Evolutionary conservation across 257 asterid species (phyloP), one percentile per base, ranked within the genome.

Genomic region (Petrea volubilis): DNA sequence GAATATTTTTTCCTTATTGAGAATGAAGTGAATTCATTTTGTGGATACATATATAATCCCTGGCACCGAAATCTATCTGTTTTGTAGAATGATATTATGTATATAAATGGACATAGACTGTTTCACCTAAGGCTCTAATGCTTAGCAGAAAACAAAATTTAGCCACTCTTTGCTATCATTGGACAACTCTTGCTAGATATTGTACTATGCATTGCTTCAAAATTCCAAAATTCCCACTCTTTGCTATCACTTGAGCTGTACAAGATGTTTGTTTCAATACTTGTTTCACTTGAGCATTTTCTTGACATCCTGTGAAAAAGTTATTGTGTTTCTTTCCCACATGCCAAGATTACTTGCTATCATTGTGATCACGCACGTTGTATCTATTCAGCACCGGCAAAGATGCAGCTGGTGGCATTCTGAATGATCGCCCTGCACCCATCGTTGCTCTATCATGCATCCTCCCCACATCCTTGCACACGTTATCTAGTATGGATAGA

Each of bases 391-490:
- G 87, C 75, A 86, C 96, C 0, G 95, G 97, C 62, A 87, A 64
- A 0, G 96, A 76, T 36, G 91, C 84, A 29, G 79, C 69, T 67
- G 86, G 85, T 21, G 92, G 89, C 70, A 95, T 83, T 74, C 97
- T 82, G 80, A 95, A 95, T 12, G 98, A 85, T 70, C 91, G 84
- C 60, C 87, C 96, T 2, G 94, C 67, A 13, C 97, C 99, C 65
- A 76, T 79, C n/a, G 90, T 82, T 21, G 97, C 79, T 38, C 79
- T 80, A 20, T 79, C 96, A 63, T 88, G 98, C 95, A 88, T 81
- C 61, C 66, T 90, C 67, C 99, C 89, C 0, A 95, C 98, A 52
- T 92, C 98, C 76, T 73, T 92, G 81, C 99, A 95, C 2, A 92
- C 99, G 3, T 84, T 92, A 15, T 87, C 99, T 44, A 95, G 80